Conservation (phyloP, 106 monocot species). For the Phalaenopsis aphrodite region DNA sequence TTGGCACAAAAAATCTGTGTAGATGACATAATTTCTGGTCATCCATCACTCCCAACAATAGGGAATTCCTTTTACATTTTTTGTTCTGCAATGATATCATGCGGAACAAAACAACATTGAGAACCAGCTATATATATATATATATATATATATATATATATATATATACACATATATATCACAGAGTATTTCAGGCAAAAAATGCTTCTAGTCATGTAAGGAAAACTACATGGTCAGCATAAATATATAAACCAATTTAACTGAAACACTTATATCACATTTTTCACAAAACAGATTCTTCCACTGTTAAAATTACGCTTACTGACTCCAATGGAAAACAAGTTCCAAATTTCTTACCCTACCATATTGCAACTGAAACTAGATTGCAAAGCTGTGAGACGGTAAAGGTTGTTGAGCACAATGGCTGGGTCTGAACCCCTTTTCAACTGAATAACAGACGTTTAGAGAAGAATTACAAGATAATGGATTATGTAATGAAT, state of each 20-base stretch:
- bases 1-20: no score
- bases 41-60: no score
- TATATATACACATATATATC: neutral
- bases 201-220: neutral
- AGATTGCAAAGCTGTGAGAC: constrained; percentile 87
- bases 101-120: no score
- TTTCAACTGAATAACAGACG: constrained; percentile 56
- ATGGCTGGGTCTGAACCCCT: constrained; percentile 65
- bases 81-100: no score
- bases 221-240: neutral
- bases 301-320: neutral
- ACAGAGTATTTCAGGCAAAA: neutral
- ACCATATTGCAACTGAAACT: constrained; percentile 99
- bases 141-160: no score
- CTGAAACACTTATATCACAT: neutral
- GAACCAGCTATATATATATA: no score
- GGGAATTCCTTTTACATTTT: no score
- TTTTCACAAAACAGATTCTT: neutral
- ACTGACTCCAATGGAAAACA: neutral
- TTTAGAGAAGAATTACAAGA: neutral
- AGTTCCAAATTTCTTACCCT: constrained; percentile 48
- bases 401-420: constrained; percentile 91
- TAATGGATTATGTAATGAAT: neutral
- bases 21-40: no score
- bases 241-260: neutral